Evolutionary conservation across 2,329 filamentous ascomycete genomes (phyloP), one percentile per base, ranked within the genome.

Genomic region (Botrytis pseudocinerea): DNA sequence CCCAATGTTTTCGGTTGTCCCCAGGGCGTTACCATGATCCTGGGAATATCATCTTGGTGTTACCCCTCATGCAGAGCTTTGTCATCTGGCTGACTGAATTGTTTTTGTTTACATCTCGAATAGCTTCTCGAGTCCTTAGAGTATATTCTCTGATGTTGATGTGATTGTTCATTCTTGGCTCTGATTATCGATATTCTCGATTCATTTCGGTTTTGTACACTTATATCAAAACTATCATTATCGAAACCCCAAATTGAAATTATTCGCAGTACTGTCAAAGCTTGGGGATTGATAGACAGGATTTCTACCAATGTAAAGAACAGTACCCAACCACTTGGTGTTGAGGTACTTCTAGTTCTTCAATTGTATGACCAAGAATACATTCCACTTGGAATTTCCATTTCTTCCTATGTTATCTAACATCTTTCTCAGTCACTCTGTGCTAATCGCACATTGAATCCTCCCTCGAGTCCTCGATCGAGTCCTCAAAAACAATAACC

Each of bases 21-120:
- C 14, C 16, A 40, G 18, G 64, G 64, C 10, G 46, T 68, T 40
- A 20, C 18, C 32, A 68, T 64, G 14, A 70, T 28, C 59, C 25
- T 71, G 25, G 44, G 12, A 28, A 64, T 32, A 44, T 18, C 28
- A 28, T 25, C 25, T 6, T 62, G 25, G 46, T 69, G 65, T 59
- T 28, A 48, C 69, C 25, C 46, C 44, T 70, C 42, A 70, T 51
- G 32, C 59, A 70, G 18, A 32, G 28, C 54, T 46, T 70, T 70
- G 54, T 48, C 28, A 70, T 54, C 64, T 65, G 42, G 59, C 38
- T 64, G 60, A 28, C 20, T 64, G 60, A 28, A 28, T 64, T 70
- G 44, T 51, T 64, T 28, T 64, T 71, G 69, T 71, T 71, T 71
- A 71, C 69, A 71, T 54, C 32, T 25, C 28, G 14, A 3, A 57